These are phyloP conservation scores for Leccinum pellstonianum DNA, from an alignment of 768 basidiomycete genomes.

Conservation along the genomic window DNA sequence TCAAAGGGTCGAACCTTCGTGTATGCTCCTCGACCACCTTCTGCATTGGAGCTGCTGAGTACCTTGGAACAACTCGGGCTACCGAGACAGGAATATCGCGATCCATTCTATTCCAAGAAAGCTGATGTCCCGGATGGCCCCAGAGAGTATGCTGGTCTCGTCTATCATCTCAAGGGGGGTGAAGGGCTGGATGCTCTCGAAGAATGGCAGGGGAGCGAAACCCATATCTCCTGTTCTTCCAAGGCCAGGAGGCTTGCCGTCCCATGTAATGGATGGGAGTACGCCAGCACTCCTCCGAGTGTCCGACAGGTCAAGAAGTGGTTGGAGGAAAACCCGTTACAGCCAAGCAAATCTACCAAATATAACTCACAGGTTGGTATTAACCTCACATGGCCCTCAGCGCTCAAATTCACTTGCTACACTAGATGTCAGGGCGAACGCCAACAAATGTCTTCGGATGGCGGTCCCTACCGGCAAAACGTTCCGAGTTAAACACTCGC, in stretches of 20 bases:
- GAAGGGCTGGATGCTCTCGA: slow-evolving; percentile 55
- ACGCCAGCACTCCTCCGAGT: slow-evolving; percentile 67
- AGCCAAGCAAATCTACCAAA: slow-evolving; percentile 18
- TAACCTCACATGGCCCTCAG: background rate
- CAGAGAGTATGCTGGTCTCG: slow-evolving; percentile 75
- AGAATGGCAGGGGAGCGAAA: slow-evolving; percentile 48
- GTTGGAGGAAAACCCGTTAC: slow-evolving; percentile 38
- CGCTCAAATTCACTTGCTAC: background rate
- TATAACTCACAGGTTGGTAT: slow-evolving; percentile 52
- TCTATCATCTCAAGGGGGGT: slow-evolving; percentile 70
- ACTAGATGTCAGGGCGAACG: slow-evolving; percentile 71
- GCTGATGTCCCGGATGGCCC: slow-evolving; percentile 66
- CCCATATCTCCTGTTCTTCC: slow-evolving; percentile 2
- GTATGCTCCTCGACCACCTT: slow-evolving; percentile 54
- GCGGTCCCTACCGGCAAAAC: slow-evolving; percentile 52
- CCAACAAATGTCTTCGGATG: slow-evolving; percentile 70
- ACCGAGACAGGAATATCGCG: slow-evolving; percentile 62
- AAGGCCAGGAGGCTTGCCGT: slow-evolving; percentile 8
- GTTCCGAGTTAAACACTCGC: slow-evolving; percentile 42
- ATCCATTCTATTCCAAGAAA: slow-evolving; percentile 77
- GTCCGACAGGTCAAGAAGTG: slow-evolving; percentile 52
- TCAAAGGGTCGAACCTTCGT: slow-evolving; percentile 31
- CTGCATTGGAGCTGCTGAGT: slow-evolving; percentile 43
- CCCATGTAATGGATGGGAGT: slow-evolving; percentile 75
- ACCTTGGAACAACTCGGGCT: slow-evolving; percentile 48